Conservation (phyloP, 805 yeast genomes). For the Metschnikowia borealis region DNA sequence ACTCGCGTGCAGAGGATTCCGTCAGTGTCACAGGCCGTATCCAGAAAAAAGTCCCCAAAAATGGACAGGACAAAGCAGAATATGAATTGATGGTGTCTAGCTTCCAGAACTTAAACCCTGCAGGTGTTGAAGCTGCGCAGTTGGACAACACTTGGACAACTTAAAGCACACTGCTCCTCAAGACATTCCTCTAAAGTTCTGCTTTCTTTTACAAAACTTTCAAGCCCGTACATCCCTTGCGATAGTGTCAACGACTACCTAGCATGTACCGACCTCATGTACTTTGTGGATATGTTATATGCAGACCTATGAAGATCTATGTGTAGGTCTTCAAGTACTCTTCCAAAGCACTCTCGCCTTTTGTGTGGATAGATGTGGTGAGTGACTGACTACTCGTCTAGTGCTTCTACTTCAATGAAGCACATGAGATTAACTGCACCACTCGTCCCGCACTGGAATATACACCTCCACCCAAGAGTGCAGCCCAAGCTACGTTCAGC, state of each 20-base stretch:
- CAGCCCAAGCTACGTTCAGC: not conserved
- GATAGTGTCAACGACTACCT: no score
- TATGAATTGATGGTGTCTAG: constrained; percentile 59
- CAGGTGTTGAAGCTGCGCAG: constrained; percentile 65
- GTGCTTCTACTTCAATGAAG: no score
- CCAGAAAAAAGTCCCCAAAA: constrained; percentile 27
- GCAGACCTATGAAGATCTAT: no score
- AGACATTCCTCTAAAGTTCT: constrained; percentile 71
- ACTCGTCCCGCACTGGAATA: not conserved
- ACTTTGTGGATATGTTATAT: no score
- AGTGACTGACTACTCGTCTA: no score
- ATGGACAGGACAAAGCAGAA: constrained; percentile 10
- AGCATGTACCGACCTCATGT: no score
- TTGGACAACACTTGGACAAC: no score
- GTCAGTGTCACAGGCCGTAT: constrained; percentile 60
- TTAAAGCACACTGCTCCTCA: constrained; percentile 47
- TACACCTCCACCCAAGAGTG: not conserved
- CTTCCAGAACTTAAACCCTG: constrained; percentile 55
- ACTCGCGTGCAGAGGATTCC: constrained; percentile 69
- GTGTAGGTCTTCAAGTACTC: no score
- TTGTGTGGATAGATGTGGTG: no score
- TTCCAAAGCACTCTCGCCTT: no score
- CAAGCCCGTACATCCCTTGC: no score
- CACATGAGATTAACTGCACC: not conserved
- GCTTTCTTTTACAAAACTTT: no score